These are phyloP conservation scores for Cryphonectria parasitica DNA, from an alignment of 2,329 filamentous ascomycete genomes.

Conservation along the genomic window DNA sequence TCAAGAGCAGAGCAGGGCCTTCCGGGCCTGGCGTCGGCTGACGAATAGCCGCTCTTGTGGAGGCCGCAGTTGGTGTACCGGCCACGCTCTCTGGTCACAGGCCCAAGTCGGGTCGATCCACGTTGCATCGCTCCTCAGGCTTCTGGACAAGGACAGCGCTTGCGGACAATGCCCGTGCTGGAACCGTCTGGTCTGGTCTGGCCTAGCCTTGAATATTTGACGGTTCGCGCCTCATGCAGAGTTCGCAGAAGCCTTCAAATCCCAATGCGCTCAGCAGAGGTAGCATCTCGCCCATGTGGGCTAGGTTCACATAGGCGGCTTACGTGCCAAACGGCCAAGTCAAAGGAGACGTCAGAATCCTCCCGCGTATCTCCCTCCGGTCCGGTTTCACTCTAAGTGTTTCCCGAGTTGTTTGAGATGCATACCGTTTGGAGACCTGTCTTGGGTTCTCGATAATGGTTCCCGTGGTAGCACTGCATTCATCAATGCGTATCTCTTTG, in stretches of 20 bases:
- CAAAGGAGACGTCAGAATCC: conserved; percentile 1
- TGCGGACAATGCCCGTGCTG: background rate
- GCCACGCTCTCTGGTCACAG: conserved; percentile 5
- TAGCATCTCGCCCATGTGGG: background rate
- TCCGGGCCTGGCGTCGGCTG: background rate
- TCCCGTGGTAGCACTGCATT: conserved; percentile 25
- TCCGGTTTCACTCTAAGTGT: background rate
- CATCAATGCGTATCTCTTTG: conserved; percentile 8
- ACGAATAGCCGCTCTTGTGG: conserved; percentile 1
- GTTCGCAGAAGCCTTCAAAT: background rate
- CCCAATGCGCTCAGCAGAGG: background rate
- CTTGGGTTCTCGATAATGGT: conserved; percentile 11
- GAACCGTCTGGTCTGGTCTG: background rate
- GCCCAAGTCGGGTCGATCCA: conserved; percentile 7
- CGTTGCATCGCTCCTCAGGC: conserved; percentile 10
- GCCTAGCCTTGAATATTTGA: background rate
- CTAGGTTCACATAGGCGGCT: conserved; percentile 3
- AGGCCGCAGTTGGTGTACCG: background rate
- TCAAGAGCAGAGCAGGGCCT: background rate
- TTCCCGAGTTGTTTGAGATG: background rate
- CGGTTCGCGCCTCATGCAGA: conserved; percentile 2
- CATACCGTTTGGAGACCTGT: conserved; percentile 1
- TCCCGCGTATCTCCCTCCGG: background rate
- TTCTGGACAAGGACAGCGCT: background rate
- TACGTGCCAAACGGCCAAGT: background rate